Conservation (phyloP, 768 basidiomycete genomes). For the Daedaleopsis nitida region DNA sequence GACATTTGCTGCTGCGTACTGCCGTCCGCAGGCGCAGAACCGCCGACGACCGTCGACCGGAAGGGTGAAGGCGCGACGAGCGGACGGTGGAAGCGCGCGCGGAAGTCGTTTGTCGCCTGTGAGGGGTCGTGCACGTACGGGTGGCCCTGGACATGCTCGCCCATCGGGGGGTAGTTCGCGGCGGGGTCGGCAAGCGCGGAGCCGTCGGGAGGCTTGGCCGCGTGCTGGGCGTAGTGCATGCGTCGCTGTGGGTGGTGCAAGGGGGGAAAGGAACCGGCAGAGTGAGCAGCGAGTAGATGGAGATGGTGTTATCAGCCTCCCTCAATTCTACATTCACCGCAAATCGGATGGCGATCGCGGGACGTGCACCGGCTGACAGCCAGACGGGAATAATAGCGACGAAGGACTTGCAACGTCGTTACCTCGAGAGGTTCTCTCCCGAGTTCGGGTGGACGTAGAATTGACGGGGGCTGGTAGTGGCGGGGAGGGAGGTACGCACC, state of each 20-base stretch:
- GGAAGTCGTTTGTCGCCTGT: conserved; percentile 51
- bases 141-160: conserved; percentile 27
- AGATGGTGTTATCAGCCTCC: no score
- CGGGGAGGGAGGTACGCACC: conserved; percentile 41
- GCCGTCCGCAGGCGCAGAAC: conserved; percentile 17
- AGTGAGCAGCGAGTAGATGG: no score
- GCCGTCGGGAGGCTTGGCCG: conserved; percentile 31
- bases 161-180: conserved; percentile 22
- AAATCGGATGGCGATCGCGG: no score
- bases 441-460: no score
- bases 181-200: conserved; percentile 25
- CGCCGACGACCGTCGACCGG: conserved; percentile 31
- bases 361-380: no score
- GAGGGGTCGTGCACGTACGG: conserved; percentile 35
- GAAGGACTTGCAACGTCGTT: no score
- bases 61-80: conserved; percentile 66
- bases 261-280: no score
- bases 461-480: no score
- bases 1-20: conserved; percentile 9
- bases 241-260: conserved; percentile 39
- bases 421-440: no score
- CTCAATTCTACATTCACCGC: no score
- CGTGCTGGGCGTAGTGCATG: conserved; percentile 46
- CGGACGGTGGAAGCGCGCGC: conserved; percentile 65
- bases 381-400: no score